Evolutionary conservation across 108 stramenopile species (phyloP).

Genomic region (Nitzschia putrida): DNA sequence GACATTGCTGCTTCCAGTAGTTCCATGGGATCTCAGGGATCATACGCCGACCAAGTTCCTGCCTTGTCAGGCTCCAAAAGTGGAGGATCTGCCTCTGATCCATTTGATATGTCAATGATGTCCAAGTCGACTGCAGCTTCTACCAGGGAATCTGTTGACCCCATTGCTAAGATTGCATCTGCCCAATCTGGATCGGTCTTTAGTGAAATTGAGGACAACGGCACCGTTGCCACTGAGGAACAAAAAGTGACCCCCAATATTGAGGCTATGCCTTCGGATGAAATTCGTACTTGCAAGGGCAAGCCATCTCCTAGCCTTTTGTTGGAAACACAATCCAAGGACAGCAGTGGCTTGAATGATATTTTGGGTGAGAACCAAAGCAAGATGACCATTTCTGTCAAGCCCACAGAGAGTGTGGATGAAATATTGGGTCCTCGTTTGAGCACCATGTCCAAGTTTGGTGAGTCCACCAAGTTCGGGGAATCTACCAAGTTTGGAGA

Average conservation of each 20-base stretch:
- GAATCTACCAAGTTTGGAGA: neutral
- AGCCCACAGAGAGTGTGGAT: constrained; percentile 5
- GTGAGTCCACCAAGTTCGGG: neutral
- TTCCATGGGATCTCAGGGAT: constrained; percentile 29
- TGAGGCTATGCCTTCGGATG: neutral
- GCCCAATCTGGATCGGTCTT: neutral
- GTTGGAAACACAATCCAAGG: neutral
- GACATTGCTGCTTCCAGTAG: constrained; percentile 28
- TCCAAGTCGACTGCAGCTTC: neutral
- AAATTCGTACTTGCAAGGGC: neutral
- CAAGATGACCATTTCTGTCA: neutral
- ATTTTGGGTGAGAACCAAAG: neutral
- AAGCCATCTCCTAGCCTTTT: neutral
- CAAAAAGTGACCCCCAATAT: neutral
- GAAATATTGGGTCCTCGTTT: constrained; percentile 1
- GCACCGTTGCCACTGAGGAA: no score
- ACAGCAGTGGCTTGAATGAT: constrained; percentile 16
- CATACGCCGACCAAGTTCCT: constrained; percentile 33
- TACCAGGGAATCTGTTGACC: neutral
- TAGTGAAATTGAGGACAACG: neutral
- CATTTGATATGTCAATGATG: constrained; percentile 3
- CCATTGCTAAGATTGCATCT: neutral
- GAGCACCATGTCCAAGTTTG: neutral
- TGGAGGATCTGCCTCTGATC: constrained; percentile 14
- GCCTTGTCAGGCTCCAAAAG: constrained; percentile 17